Conservation (phyloP, 1,284 basidiomycete species). For the Ustilago esculenta region DNA sequence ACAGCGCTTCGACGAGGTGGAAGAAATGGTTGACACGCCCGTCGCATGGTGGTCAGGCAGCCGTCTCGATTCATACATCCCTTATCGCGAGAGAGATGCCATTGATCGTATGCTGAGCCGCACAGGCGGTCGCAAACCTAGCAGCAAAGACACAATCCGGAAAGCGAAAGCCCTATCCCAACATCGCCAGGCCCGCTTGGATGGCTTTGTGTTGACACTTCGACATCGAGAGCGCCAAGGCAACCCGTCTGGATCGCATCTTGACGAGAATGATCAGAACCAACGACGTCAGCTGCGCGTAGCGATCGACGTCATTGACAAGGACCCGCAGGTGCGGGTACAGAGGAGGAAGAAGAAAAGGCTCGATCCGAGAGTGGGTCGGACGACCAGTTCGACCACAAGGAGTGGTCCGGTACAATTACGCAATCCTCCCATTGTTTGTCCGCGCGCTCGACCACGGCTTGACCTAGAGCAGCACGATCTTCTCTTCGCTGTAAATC, state of each 20-base stretch:
- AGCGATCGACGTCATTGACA: background rate
- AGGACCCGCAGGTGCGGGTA: slow-evolving; percentile 8
- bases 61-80: slow-evolving; percentile 16
- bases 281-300: slow-evolving; percentile 2
- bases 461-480: slow-evolving; percentile 48
- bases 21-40: slow-evolving; percentile 19
- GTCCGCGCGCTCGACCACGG: slow-evolving; percentile 20
- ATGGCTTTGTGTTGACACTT: slow-evolving; percentile 25
- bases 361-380: slow-evolving; percentile 27
- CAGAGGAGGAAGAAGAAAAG: slow-evolving; percentile 33
- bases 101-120: slow-evolving; percentile 62
- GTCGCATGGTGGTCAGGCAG: slow-evolving; percentile 39
- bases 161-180: background rate
- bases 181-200: slow-evolving; percentile 27
- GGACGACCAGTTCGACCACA: slow-evolving; percentile 1
- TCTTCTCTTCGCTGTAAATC: slow-evolving; percentile 38
- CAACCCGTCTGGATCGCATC: slow-evolving; percentile 8
- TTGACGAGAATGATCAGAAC: slow-evolving; percentile 29
- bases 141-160: background rate
- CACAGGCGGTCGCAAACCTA: slow-evolving; percentile 25
- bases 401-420: slow-evolving; percentile 2
- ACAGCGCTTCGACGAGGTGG: slow-evolving; percentile 5
- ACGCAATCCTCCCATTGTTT: slow-evolving; percentile 41
- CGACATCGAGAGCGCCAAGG: slow-evolving; percentile 4
- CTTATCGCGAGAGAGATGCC: slow-evolving; percentile 42